Conservation (phyloP, 2,329 filamentous ascomycete species). For the Aspergillus neotritici region DNA sequence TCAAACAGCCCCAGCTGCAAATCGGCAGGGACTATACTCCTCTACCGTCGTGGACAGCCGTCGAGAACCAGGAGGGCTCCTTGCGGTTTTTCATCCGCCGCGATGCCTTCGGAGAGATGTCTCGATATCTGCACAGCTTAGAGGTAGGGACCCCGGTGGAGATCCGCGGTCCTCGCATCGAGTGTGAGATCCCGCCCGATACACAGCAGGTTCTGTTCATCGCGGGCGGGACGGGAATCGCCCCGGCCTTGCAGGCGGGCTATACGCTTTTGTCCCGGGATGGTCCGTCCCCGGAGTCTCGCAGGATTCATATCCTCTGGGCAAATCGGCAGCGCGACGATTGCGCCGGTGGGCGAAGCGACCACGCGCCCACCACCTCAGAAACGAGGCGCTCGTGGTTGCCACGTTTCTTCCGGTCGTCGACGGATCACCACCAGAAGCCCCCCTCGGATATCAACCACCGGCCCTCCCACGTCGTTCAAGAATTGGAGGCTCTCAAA, state of each 20-base stretch:
- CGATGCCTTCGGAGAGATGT: slow-evolving; percentile 77
- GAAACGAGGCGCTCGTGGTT: slow-evolving; percentile 24
- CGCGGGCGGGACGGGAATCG: slow-evolving; percentile 88
- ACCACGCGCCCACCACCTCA: slow-evolving; percentile 31
- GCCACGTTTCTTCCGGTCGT: slow-evolving; percentile 22
- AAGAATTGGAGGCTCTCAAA: slow-evolving; percentile 60
- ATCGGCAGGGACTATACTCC: slow-evolving; percentile 91
- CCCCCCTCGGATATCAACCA: not conserved
- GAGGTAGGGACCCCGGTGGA: slow-evolving; percentile 60
- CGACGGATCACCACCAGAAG: not conserved
- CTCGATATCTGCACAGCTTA: slow-evolving; percentile 67
- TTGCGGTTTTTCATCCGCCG: slow-evolving; percentile 73
- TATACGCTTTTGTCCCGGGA: slow-evolving; percentile 48
- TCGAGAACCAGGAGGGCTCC: slow-evolving; percentile 33
- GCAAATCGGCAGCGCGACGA: slow-evolving; percentile 65
- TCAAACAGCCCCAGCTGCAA: slow-evolving; percentile 91
- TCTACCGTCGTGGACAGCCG: slow-evolving; percentile 46
- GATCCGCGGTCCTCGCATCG: slow-evolving; percentile 70
- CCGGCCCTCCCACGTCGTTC: slow-evolving; percentile 44
- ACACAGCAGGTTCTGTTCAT: slow-evolving; percentile 67
- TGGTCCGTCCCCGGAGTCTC: slow-evolving; percentile 28
- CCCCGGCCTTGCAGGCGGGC: slow-evolving; percentile 77
- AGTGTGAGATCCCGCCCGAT: slow-evolving; percentile 56
- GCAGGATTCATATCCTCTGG: slow-evolving; percentile 69
- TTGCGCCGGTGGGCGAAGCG: slow-evolving; percentile 55